Percentiles rank a stretch among this genome's conserved stretches.
Evolutionary conservation across 1,139 yeast genomes (phyloP).

Genomic region (Kluyveromyces marxianus): DNA sequence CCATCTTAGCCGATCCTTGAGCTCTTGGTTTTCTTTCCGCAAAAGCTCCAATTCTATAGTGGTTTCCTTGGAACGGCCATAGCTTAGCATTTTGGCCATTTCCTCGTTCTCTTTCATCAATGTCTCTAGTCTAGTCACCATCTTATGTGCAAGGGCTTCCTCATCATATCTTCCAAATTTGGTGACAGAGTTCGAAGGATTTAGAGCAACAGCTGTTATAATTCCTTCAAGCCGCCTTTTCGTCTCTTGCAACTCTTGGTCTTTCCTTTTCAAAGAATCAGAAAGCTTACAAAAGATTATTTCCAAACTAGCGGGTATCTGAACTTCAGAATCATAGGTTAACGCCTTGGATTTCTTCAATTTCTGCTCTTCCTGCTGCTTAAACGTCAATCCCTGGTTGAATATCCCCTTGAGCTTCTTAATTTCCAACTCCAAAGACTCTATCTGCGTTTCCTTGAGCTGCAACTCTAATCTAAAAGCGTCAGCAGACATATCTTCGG

Average conservation of each 20-base stretch:
- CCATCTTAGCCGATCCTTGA: slow-evolving; percentile 28
- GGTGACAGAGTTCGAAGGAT: slow-evolving; percentile 38
- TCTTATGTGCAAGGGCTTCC: slow-evolving; percentile 70
- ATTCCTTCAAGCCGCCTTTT: slow-evolving; percentile 57
- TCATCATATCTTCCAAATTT: slow-evolving; percentile 57
- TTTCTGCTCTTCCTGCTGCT: slow-evolving; percentile 12
- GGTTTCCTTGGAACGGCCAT: slow-evolving; percentile 63
- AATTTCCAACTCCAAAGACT: slow-evolving; percentile 33
- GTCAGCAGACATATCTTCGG: slow-evolving; percentile 1
- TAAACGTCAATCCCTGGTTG: slow-evolving; percentile 15
- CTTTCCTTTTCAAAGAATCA: slow-evolving; percentile 43
- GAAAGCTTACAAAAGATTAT: slow-evolving; percentile 36
- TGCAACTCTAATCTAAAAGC: slow-evolving; percentile 26
- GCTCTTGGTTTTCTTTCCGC: slow-evolving; percentile 42
- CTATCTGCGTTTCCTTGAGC: slow-evolving; percentile 35
- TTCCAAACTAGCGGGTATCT: slow-evolving; percentile 20
- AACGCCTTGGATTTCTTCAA: slow-evolving; percentile 1
- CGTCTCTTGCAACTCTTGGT: slow-evolving; percentile 51
- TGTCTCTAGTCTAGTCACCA: slow-evolving; percentile 53
- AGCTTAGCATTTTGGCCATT: slow-evolving; percentile 61
- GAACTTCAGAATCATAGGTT: slow-evolving; percentile 6
- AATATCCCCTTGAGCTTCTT: slow-evolving; percentile 25
- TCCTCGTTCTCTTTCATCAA: slow-evolving; percentile 66
- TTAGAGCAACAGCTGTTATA: slow-evolving; percentile 45
- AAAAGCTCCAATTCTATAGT: slow-evolving; percentile 61